phyloP scores from a whole-genome alignment of 2,329 filamentous ascomycete species.

The Fusarium vanettenii region DNA sequence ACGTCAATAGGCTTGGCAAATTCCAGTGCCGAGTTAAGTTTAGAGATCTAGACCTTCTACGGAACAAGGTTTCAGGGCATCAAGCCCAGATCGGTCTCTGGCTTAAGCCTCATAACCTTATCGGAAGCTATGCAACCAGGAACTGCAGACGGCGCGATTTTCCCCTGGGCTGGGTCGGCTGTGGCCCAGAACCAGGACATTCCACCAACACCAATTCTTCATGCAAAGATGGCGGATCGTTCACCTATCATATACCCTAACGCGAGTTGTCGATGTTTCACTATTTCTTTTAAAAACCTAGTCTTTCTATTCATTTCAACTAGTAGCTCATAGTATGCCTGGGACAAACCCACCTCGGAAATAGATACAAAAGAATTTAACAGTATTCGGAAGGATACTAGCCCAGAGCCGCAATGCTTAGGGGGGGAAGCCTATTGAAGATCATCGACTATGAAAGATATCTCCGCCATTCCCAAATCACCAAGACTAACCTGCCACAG shows the following conservation, averaged over 20 bases:
- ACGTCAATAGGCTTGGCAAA: constrained; percentile 12
- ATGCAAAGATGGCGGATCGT: neutral
- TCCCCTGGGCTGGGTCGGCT: neutral
- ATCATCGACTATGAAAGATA: neutral
- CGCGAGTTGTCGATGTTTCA: neutral
- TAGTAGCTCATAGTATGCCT: no score
- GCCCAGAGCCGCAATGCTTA: neutral
- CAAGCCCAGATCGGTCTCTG: neutral
- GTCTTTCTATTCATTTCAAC: neutral
- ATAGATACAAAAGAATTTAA: neutral
- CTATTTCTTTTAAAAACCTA: neutral
- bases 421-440: neutral
- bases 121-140: constrained; percentile 1
- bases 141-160: neutral
- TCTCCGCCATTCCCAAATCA: no score
- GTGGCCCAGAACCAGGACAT: no score
- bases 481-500: neutral
- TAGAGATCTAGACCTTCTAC: neutral
- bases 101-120: constrained; percentile 3
- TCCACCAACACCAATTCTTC: neutral
- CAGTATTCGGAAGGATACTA: neutral
- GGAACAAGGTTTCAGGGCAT: constrained; percentile 16
- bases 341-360: neutral
- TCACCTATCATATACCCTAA: neutral
- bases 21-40: constrained; percentile 15